Evolutionary conservation across 352 stramenopile species (phyloP).

Genomic region (Phytophthora ohioensis): DNA sequence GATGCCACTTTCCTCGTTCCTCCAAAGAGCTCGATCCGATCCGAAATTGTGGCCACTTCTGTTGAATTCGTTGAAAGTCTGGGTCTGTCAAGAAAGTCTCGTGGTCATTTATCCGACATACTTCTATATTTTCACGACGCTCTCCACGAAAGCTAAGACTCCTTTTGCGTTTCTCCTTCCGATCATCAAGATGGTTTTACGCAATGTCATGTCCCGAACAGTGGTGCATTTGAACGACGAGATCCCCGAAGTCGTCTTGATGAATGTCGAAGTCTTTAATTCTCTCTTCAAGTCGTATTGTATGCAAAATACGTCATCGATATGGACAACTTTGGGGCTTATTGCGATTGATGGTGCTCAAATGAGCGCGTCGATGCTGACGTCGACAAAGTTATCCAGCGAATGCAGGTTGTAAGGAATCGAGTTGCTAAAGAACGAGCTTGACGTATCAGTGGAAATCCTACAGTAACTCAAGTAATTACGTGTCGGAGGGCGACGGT

Average conservation of each 20-base stretch:
- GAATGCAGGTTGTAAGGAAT: conserved; percentile 3
- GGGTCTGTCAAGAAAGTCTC: conserved; percentile 19
- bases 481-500: background rate
- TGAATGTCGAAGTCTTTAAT: conserved; percentile 54
- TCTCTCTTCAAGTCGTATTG: conserved; percentile 50
- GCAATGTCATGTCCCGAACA: conserved; percentile 24
- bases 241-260: conserved; percentile 39
- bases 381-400: conserved; percentile 7
- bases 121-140: conserved; percentile 33
- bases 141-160: conserved; percentile 5
- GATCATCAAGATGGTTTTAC: conserved; percentile 37
- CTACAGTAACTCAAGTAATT: background rate
- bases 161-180: conserved; percentile 39
- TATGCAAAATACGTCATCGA: conserved; percentile 46
- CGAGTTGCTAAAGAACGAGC: background rate
- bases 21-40: conserved; percentile 14
- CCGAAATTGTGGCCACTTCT: conserved; percentile 15
- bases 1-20: background rate
- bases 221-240: conserved; percentile 27
- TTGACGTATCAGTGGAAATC: background rate
- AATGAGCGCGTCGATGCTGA: conserved; percentile 16
- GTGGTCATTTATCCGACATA: conserved; percentile 43
- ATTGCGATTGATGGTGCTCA: conserved; percentile 31
- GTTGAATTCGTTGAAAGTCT: conserved; percentile 20
- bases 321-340: conserved; percentile 32